A percentile compares a stretch with the other conserved stretches of the same genome.
Evolutionary conservation across 768 basidiomycete genomes (phyloP).

Genomic region (Cystoderma amianthinum): DNA sequence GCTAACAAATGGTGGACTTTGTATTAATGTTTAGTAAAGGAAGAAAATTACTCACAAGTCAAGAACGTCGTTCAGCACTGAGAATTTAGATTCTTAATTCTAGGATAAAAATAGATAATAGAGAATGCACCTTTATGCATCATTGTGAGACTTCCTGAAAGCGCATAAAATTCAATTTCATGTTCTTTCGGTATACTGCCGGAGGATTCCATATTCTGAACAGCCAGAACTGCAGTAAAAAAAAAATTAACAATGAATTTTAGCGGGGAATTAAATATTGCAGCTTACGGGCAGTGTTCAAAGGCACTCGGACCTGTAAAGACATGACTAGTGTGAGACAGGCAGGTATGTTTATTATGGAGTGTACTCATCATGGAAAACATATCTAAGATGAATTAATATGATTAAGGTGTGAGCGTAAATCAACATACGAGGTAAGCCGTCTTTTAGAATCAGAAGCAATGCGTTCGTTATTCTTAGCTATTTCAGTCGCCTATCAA

Average conservation of each 20-base stretch:
- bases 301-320: conserved; percentile 70
- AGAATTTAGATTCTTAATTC: conserved; percentile 4
- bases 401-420: conserved; percentile 3
- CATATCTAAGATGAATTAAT: conserved; percentile 37
- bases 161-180: conserved; percentile 82
- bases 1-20: conserved; percentile 22
- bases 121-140: conserved; percentile 69
- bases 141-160: conserved; percentile 77
- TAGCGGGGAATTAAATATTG: too few relatives aligned
- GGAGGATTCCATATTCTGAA: conserved; percentile 87
- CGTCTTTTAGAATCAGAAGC: conserved; percentile 79
- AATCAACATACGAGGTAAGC: conserved; percentile 69
- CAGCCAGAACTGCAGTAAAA: conserved; percentile 52
- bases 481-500: conserved; percentile 55
- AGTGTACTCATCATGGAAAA: conserved; percentile 66
- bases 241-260: not conserved
- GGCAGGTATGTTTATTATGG: not conserved
- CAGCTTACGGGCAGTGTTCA: conserved; percentile 60
- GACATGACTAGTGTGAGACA: conserved; percentile 10
- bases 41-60: conserved; percentile 60
- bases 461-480: conserved; percentile 70
- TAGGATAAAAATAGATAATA: conserved; percentile 4
- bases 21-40: not conserved
- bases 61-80: conserved; percentile 73
- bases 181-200: conserved; percentile 68